Evolutionary conservation across 805 yeast species (phyloP).

Genomic region (Blastobotrys terrestris): DNA sequence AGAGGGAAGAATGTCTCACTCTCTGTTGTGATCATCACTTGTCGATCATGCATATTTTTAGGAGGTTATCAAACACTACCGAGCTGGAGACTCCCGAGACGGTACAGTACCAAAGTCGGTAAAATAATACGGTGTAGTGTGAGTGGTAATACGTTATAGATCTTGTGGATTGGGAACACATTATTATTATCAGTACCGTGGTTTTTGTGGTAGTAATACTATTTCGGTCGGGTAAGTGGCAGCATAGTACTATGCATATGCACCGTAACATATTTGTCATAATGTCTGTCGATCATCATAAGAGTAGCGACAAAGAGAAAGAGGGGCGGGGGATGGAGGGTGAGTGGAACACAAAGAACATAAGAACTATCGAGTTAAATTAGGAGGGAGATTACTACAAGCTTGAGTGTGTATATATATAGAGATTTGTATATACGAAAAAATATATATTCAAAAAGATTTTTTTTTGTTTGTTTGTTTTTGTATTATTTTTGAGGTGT

Average conservation of each 20-base stretch:
- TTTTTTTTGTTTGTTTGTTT: not conserved
- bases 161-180: too few species aligned
- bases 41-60: not conserved
- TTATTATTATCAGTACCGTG: too few species aligned
- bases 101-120: not conserved
- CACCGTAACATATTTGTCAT: too few species aligned
- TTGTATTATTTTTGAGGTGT: too few species aligned
- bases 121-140: too few species aligned
- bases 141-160: too few species aligned
- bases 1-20: not conserved
- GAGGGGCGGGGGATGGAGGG: too few species aligned
- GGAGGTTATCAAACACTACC: not conserved
- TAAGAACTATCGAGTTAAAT: not conserved
- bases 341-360: not conserved
- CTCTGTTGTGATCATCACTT: not conserved
- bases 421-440: not conserved
- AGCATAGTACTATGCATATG: too few species aligned
- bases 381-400: not conserved
- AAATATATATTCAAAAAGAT: not conserved
- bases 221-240: too few species aligned
- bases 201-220: too few species aligned
- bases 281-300: too few species aligned
- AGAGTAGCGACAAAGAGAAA: not conserved
- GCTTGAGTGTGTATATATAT: too few species aligned
- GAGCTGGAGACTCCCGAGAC: not conserved